A percentile compares a stretch with the other conserved stretches of the same genome.
Evolutionary conservation across 1,284 basidiomycete species (phyloP).

Genomic region (Phlebopus sp.): DNA sequence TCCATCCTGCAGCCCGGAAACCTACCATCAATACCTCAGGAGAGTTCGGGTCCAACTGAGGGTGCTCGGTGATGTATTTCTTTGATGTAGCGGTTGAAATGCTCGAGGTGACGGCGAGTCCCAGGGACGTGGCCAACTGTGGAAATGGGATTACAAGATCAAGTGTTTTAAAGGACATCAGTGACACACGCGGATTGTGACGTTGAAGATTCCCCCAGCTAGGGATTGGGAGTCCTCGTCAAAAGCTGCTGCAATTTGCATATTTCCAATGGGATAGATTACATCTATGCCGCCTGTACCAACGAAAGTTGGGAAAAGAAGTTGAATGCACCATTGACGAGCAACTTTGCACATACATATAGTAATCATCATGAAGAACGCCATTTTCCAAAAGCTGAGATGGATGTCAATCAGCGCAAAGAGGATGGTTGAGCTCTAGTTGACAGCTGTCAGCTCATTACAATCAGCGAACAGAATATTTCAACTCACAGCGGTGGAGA

Average conservation of each 20-base stretch:
- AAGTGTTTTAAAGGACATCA: neutral
- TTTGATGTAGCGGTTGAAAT: conserved; percentile 31
- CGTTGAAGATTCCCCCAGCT: conserved; percentile 37
- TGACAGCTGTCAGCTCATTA: neutral
- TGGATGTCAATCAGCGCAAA: conserved; percentile 33
- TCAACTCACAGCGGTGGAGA: conserved; percentile 26
- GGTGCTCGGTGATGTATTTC: conserved; percentile 22
- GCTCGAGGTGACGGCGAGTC: conserved; percentile 33
- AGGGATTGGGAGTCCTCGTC: conserved; percentile 36
- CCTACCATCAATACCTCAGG: conserved; percentile 35
- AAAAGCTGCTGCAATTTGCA: conserved; percentile 33
- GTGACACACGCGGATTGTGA: conserved; percentile 32
- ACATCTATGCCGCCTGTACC: conserved; percentile 19
- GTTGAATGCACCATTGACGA: neutral
- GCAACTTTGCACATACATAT: conserved; percentile 11
- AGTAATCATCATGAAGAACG: conserved; percentile 31
- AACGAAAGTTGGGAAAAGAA: neutral
- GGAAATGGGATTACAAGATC: conserved; percentile 1
- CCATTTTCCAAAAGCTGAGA: conserved; percentile 33
- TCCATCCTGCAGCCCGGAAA: conserved; percentile 35
- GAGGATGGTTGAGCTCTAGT: conserved; percentile 31
- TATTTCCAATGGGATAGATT: conserved; percentile 36
- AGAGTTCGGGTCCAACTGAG: conserved; percentile 18
- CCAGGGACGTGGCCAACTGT: conserved; percentile 36
- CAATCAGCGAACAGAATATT: neutral